Evolutionary conservation across 2,329 filamentous ascomycete genomes (phyloP).

Genomic region (Verticillium albo-atrum): DNA sequence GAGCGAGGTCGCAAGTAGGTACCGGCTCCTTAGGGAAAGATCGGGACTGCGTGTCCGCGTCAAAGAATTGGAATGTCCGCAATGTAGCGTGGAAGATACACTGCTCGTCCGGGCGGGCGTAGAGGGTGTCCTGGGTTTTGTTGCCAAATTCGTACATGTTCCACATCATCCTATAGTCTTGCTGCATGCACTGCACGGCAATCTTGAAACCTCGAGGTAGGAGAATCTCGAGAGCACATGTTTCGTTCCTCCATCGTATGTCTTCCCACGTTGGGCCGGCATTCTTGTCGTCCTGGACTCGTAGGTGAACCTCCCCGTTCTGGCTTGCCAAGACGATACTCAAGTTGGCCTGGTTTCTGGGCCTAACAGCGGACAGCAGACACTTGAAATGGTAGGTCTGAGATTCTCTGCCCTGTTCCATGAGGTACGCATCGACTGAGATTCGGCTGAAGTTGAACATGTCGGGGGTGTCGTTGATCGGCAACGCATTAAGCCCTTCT

Average conservation of each 20-base stretch:
- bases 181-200: conserved; percentile 64
- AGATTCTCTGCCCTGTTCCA: conserved; percentile 66
- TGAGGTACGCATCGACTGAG: conserved; percentile 68
- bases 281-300: conserved; percentile 65
- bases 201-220: conserved; percentile 74
- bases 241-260: conserved; percentile 71
- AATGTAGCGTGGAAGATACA: conserved; percentile 66
- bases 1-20: conserved; percentile 63
- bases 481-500: conserved; percentile 64
- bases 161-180: conserved; percentile 76
- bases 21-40: conserved; percentile 74
- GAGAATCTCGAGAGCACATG: conserved; percentile 60
- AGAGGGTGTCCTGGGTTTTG: conserved; percentile 68
- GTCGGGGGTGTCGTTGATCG: conserved; percentile 68
- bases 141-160: conserved; percentile 81
- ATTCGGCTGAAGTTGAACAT: conserved; percentile 78
- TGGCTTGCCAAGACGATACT: conserved; percentile 76
- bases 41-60: conserved; percentile 63
- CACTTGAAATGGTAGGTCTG: conserved; percentile 68
- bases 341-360: conserved; percentile 63
- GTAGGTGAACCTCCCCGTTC: conserved; percentile 69
- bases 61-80: conserved; percentile 75
- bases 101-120: conserved; percentile 64
- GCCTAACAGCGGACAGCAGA: conserved; percentile 70
- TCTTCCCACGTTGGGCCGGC: conserved; percentile 75